Evolutionary conservation across 352 stramenopile species (phyloP).

Genomic region (Phytopythium vexans): DNA sequence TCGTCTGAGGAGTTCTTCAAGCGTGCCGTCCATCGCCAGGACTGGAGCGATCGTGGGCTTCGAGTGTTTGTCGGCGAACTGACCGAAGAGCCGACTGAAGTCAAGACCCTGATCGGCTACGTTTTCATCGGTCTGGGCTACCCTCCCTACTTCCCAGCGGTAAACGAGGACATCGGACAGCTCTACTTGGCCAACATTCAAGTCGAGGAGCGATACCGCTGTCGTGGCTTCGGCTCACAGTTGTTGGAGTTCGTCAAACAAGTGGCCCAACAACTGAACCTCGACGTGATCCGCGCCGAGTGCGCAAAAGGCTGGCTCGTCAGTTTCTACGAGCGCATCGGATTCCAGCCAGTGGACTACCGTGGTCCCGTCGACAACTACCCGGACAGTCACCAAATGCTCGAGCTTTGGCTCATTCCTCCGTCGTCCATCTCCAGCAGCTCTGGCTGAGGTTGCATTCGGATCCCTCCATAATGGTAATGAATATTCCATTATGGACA

Average conservation of each 20-base stretch:
- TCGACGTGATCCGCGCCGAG: conserved; percentile 21
- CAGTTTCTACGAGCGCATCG: conserved; percentile 17
- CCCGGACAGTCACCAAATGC: conserved; percentile 31
- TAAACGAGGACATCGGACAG: conserved; percentile 16
- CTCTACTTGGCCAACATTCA: conserved; percentile 22
- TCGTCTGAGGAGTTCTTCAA: conserved; percentile 2
- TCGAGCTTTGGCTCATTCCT: conserved; percentile 30
- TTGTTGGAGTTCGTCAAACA: conserved; percentile 18
- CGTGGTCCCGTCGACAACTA: conserved; percentile 23
- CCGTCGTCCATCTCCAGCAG: not conserved
- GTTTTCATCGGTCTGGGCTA: conserved; percentile 19
- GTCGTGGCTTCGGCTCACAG: conserved; percentile 10
- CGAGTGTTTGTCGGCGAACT: conserved; percentile 28
- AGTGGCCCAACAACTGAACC: conserved; percentile 8
- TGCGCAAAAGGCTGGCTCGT: conserved; percentile 29
- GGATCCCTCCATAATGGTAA: not conserved
- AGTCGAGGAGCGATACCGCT: conserved; percentile 17
- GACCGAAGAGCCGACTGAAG: not conserved
- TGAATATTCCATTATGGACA: not conserved
- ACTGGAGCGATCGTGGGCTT: conserved; percentile 21
- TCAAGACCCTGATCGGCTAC: not conserved
- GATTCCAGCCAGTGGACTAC: conserved; percentile 24
- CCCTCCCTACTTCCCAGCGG: conserved; percentile 25
- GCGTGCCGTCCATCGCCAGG: conserved; percentile 8
- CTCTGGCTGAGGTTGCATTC: not conserved